These are phyloP conservation scores for Globisporangium nodosum DNA, from an alignment of 352 stramenopile species.

Conservation along the genomic window DNA sequence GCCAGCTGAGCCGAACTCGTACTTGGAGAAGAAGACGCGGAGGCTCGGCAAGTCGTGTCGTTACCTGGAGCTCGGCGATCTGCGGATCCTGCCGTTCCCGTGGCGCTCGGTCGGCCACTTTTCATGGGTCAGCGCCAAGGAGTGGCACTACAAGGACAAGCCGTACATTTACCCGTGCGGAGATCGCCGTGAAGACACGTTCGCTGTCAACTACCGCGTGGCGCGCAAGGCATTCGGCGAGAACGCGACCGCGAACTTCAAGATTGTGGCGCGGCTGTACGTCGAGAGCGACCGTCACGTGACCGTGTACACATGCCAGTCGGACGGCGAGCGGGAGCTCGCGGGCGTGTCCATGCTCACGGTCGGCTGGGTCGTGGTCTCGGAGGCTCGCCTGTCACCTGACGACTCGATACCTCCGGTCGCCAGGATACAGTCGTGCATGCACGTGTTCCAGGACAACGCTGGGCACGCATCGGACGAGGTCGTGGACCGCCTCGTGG, in stretches of 20 bases:
- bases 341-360: background rate
- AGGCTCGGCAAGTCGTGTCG: background rate
- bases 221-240: background rate
- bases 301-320: conserved; percentile 6
- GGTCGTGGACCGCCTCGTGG: background rate
- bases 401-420: background rate
- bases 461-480: background rate
- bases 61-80: conserved; percentile 7
- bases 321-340: conserved; percentile 6
- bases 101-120: background rate
- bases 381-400: background rate
- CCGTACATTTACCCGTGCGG: conserved; percentile 3
- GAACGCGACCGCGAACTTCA: conserved; percentile 1
- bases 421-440: conserved; percentile 6
- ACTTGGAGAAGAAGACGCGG: background rate
- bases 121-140: background rate
- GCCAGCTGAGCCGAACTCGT: background rate
- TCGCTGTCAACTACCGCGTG: conserved; percentile 9
- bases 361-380: conserved; percentile 3
- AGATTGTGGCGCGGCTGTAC: conserved; percentile 10
- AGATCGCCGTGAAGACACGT: conserved; percentile 2
- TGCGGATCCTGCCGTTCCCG: conserved; percentile 3
- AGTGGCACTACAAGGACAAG: conserved; percentile 10
- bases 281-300: conserved; percentile 8
- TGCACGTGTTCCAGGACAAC: conserved; percentile 2